Evolutionary conservation across 2,329 filamentous ascomycete genomes (phyloP), one percentile per base, ranked within the genome.

Genomic region (Calonectria pseudoturangicola): DNA sequence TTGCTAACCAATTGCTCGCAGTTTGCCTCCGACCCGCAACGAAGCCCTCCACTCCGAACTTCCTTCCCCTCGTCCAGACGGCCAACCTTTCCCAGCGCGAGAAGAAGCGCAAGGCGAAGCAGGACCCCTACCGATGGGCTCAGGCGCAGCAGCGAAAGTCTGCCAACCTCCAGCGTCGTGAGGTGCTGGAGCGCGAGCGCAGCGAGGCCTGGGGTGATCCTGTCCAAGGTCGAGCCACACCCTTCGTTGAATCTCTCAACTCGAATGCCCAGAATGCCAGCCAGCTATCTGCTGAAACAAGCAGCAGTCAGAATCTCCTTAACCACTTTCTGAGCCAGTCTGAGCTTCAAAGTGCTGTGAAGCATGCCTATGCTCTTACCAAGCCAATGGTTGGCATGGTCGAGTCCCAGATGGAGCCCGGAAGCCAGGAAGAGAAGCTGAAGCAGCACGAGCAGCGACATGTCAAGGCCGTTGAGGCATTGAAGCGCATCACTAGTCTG

Each of bases 61-160:
- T 88, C 79, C 85, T 93, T 79, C 88, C 91, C 79, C 82, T 92
- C 82, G 85, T 90, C 77, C 91, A 94, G 77, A 90, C 91, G 74
- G 93, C 93, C 63, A 91, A 90, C 77, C 82, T 92, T 27, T 91
- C 91, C 47, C 85, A 86, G 65, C 88, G 91, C 76, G 90, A 94
- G 76, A 90, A 90, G 85, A 92, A 92, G 82, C 89, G 90, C 73
- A 88, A 90, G 74, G 90, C 90, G 72, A 92, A 93, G 82, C 90
- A 91, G 81, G 95, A 98, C 79, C 95, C 95, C 0, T 98, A 97
- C 82, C 89, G 93, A 72, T 91, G 93, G 84, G 93, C 93, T 3
- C 95, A 97, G 84, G 92, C 94, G 39, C 91, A 93, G 80, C 94
- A 95, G 82, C 93, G 95, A 74, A 98, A 96, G 84, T 92, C 93